Conservation (phyloP, 2,329 filamentous ascomycete species). For the Colletotrichum aenigma region DNA sequence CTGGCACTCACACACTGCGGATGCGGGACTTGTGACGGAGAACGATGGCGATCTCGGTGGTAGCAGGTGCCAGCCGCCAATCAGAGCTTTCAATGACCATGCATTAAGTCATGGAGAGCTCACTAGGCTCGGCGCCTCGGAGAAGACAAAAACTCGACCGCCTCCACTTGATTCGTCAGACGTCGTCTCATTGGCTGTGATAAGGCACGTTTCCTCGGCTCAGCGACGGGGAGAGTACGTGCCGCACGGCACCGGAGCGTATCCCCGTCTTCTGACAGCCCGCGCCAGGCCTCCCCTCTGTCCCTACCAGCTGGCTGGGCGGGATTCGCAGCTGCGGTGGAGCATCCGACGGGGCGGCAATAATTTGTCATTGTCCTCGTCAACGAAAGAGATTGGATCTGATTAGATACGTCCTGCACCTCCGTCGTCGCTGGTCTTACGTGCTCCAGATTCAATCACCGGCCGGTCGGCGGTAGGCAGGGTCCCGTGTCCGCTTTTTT, state of each 20-base stretch:
- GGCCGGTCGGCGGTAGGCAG: neutral
- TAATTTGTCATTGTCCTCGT: conserved; percentile 3
- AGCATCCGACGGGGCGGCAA: neutral
- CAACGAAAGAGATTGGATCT: conserved; percentile 8
- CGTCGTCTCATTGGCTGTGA: neutral
- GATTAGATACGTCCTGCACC: conserved; percentile 9
- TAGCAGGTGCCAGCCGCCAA: conserved; percentile 9
- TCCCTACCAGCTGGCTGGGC: neutral
- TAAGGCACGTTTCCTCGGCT: neutral
- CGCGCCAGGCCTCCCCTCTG: neutral
- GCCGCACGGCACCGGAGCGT: neutral
- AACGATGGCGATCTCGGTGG: conserved; percentile 23
- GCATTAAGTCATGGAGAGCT: conserved; percentile 17
- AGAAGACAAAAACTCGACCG: conserved; percentile 17
- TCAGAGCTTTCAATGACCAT: conserved; percentile 16
- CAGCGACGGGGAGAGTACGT: neutral
- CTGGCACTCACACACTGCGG: neutral
- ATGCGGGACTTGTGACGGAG: conserved; percentile 24
- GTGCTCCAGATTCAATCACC: neutral
- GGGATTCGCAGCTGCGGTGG: neutral
- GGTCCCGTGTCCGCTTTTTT: neutral
- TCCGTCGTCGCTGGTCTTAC: neutral
- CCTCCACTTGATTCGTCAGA: neutral
- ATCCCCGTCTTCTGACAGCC: neutral
- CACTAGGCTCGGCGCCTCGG: conserved; percentile 21